phyloP scores from a whole-genome alignment of 202 grass and related monocot genomes.

The Digitaria exilis region DNA sequence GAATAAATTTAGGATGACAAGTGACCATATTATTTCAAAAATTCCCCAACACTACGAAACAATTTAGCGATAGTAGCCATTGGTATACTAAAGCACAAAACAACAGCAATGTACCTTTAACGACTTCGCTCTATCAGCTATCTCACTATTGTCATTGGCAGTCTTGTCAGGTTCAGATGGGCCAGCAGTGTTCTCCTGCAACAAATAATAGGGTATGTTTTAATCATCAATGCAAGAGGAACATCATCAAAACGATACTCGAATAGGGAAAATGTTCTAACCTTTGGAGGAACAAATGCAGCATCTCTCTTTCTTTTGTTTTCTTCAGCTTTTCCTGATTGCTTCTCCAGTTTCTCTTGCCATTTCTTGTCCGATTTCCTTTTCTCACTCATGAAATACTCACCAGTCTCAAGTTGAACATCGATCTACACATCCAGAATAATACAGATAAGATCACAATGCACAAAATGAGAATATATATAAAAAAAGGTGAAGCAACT shows the following conservation, averaged over 20 bases:
- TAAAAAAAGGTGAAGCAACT: neutral
- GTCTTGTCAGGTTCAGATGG: slow-evolving; percentile 48
- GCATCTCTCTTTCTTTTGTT: slow-evolving; percentile 94
- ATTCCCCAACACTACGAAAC: neutral
- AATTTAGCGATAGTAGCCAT: neutral
- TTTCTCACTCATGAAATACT: slow-evolving; percentile 96
- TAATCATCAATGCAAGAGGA: slow-evolving; percentile 29
- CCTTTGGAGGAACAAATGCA: slow-evolving; percentile 90
- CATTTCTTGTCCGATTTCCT: slow-evolving; percentile 90
- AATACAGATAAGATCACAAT: slow-evolving; percentile 25
- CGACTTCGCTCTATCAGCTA: slow-evolving; percentile 68
- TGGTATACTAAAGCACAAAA: neutral
- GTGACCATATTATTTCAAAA: neutral
- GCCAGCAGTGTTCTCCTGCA: slow-evolving; percentile 60
- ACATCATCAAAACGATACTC: neutral
- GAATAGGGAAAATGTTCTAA: slow-evolving; percentile 16
- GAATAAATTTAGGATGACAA: neutral
- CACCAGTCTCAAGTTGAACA: slow-evolving; percentile 75
- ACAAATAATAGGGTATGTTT: slow-evolving; percentile 30
- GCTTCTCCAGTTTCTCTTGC: slow-evolving; percentile 90
- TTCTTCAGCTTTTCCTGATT: slow-evolving; percentile 81
- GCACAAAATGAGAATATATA: slow-evolving; percentile 10
- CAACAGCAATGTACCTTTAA: slow-evolving; percentile 70
- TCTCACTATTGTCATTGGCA: slow-evolving; percentile 40
- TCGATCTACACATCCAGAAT: slow-evolving; percentile 69